Conservation (phyloP, 495 filamentous ascomycete genomes). For the Elaphomyces granulatus region DNA sequence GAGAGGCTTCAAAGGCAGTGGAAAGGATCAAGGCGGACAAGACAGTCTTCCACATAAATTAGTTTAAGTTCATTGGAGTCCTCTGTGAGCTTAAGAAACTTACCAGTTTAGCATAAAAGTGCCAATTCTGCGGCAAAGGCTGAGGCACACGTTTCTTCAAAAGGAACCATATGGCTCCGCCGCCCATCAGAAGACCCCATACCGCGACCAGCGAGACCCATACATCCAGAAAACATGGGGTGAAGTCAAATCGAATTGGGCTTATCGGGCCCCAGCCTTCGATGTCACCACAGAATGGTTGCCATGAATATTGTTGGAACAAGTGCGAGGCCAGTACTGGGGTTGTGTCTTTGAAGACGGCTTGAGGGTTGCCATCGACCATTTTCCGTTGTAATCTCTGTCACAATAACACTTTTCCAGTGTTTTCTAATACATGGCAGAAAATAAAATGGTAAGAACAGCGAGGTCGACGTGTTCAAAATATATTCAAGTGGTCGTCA, state of each 20-base stretch:
- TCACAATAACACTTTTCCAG: no score
- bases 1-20: conserved; percentile 53
- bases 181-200: conserved; percentile 62
- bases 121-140: conserved; percentile 73
- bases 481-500: no score
- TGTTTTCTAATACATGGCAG: no score
- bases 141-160: conserved; percentile 47
- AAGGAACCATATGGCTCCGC: conserved; percentile 61
- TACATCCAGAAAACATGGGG: conserved; percentile 89
- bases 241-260: conserved; percentile 73
- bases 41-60: conserved; percentile 39
- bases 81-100: conserved; percentile 14
- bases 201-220: conserved; percentile 62
- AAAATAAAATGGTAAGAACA: no score
- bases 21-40: conserved; percentile 54
- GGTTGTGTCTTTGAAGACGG: conserved; percentile 21
- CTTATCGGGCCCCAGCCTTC: conserved; percentile 96
- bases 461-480: no score
- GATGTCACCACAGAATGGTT: conserved; percentile 68
- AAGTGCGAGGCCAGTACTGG: conserved; percentile 17
- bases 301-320: conserved; percentile 18
- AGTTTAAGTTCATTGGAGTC: background rate
- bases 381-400: conserved; percentile 24
- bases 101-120: conserved; percentile 87
- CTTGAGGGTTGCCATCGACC: conserved; percentile 32